phyloP scores from a whole-genome alignment of 2,329 filamentous ascomycete genomes.

The Nemania sp. region DNA sequence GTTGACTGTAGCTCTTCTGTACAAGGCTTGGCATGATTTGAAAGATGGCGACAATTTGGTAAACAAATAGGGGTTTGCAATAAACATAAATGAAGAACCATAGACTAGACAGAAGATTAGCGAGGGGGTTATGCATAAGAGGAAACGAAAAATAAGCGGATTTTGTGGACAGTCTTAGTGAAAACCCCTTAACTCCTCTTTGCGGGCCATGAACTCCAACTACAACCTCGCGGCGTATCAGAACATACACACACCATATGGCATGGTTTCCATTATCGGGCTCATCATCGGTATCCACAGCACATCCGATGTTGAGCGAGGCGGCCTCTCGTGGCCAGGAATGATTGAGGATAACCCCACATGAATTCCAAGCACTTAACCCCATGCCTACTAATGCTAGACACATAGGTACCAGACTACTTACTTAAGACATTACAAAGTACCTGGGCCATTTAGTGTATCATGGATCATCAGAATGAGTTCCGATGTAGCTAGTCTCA shows the following conservation, averaged over 20 bases:
- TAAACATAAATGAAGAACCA: not conserved
- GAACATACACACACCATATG: not conserved
- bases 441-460: no score
- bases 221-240: no score
- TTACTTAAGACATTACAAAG: no score
- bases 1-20: not conserved
- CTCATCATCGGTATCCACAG: not conserved
- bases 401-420: no score
- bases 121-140: not conserved
- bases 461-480: no score
- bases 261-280: not conserved
- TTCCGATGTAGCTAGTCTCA: no score
- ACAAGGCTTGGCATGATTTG: not conserved
- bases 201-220: not conserved
- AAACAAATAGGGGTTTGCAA: not conserved
- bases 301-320: not conserved
- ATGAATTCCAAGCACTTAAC: not conserved
- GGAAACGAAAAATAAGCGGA: conserved; percentile 19
- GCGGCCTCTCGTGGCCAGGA: no score
- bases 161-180: conserved; percentile 11
- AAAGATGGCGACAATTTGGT: not conserved
- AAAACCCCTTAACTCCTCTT: conserved; percentile 5
- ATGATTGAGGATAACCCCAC: not conserved
- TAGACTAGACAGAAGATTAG: not conserved
- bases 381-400: no score